Evolutionary conservation across 371 early-diverging fungal genomes (phyloP).

Genomic region (Lichtheimia hyalospora): DNA sequence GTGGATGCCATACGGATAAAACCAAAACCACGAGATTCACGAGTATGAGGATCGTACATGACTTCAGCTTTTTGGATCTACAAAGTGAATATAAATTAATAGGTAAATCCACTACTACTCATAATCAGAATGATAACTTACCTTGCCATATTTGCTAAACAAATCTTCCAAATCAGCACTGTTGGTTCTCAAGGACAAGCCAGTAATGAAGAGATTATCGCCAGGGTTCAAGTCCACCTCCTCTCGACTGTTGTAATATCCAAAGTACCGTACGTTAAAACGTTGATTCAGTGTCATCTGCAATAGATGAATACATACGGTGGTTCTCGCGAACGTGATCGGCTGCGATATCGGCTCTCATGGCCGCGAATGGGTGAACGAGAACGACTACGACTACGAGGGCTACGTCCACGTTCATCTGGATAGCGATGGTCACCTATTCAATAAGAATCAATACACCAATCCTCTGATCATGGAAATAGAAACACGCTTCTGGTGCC

Average conservation of each 20-base stretch:
- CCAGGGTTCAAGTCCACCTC: constrained; percentile 65
- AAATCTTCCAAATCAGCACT: constrained; percentile 69
- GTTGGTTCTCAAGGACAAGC: constrained; percentile 59
- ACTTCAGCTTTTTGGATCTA: constrained; percentile 72
- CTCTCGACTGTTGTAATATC: constrained; percentile 17
- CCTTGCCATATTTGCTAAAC: constrained; percentile 79
- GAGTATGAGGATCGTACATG: constrained; percentile 81
- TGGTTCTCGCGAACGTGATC: constrained; percentile 45
- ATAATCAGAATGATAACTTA: too few species aligned
- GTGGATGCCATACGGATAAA: constrained; percentile 76
- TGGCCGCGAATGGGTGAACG: constrained; percentile 47
- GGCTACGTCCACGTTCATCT: constrained; percentile 47
- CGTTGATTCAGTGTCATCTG: background rate
- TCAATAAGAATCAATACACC: background rate
- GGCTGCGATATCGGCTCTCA: constrained; percentile 50
- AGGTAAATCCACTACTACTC: too few species aligned
- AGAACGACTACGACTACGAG: constrained; percentile 47
- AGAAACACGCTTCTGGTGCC: background rate
- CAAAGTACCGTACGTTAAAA: background rate
- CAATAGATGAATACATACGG: constrained; percentile 21
- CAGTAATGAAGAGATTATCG: constrained; percentile 78
- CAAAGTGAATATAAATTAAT: background rate
- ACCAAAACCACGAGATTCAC: constrained; percentile 83
- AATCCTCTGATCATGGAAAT: background rate
- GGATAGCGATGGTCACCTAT: constrained; percentile 36